Evolutionary conservation across 2,329 filamentous ascomycete species (phyloP).

Genomic region (Gnomoniopsis sp.): DNA sequence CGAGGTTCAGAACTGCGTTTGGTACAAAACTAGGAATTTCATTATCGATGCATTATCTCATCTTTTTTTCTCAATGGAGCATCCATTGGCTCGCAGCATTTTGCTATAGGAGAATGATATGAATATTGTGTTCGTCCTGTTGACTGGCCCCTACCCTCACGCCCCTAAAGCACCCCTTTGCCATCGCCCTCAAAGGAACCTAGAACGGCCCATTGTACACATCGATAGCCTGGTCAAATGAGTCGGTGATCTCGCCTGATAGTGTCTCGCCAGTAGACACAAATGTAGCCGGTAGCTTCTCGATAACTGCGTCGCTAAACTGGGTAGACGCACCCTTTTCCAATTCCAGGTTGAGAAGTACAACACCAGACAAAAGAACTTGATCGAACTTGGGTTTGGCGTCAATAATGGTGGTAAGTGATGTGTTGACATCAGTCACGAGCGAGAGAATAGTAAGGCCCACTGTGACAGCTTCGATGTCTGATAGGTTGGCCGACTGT

Average conservation of each 20-base stretch:
- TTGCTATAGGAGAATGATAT: no score
- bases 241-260: constrained; percentile 33
- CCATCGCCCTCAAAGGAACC: no score
- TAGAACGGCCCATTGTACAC: constrained; percentile 22
- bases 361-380: constrained; percentile 38
- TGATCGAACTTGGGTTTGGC: constrained; percentile 42
- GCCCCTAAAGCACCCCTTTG: no score
- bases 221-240: constrained; percentile 36
- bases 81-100: no score
- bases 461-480: constrained; percentile 35
- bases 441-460: constrained; percentile 34
- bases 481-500: constrained; percentile 34
- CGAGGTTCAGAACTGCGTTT: no score
- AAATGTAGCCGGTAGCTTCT: constrained; percentile 36
- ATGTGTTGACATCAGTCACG: constrained; percentile 33
- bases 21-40: no score
- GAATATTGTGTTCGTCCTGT: no score
- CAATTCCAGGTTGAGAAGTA: constrained; percentile 38
- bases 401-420: constrained; percentile 35
- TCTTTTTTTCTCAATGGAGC: no score
- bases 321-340: constrained; percentile 37
- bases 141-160: no score
- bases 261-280: constrained; percentile 31
- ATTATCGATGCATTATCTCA: no score
- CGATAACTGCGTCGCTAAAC: constrained; percentile 34